phyloP scores from a whole-genome alignment of 2,329 filamentous ascomycete species.

The Cryphonectria radicalis region DNA sequence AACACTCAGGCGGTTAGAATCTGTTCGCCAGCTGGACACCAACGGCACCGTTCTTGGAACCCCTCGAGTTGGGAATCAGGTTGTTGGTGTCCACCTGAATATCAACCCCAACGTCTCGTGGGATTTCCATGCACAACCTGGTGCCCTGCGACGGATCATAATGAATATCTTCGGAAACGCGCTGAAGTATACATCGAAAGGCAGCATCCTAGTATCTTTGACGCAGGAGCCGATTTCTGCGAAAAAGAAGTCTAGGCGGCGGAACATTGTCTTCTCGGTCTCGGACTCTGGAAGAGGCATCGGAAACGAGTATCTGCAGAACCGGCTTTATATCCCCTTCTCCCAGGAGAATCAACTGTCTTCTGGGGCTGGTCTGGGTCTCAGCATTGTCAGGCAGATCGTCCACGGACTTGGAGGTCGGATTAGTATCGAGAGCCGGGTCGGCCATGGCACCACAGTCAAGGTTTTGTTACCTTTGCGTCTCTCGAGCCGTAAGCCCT shows the following conservation, averaged over 20 bases:
- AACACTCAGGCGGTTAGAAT: conserved; percentile 11
- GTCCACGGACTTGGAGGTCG: conserved; percentile 62
- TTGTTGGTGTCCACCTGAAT: conserved; percentile 44
- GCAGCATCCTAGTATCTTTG: conserved; percentile 31
- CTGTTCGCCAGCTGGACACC: conserved; percentile 13
- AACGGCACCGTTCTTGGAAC: neutral
- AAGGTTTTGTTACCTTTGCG: conserved; percentile 30
- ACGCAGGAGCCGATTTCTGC: conserved; percentile 21
- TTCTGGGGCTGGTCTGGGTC: conserved; percentile 65
- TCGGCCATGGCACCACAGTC: conserved; percentile 40
- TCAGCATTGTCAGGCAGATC: conserved; percentile 67
- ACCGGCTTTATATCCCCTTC: conserved; percentile 66
- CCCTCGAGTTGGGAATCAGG: neutral
- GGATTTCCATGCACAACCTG: conserved; percentile 57
- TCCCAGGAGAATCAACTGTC: conserved; percentile 65
- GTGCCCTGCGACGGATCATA: conserved; percentile 51
- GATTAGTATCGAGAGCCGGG: conserved; percentile 58
- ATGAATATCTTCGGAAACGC: conserved; percentile 60
- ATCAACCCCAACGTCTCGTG: conserved; percentile 50
- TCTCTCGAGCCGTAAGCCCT: neutral
- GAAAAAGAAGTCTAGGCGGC: conserved; percentile 11
- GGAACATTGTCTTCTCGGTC: conserved; percentile 50
- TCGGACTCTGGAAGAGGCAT: conserved; percentile 71
- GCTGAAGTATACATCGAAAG: conserved; percentile 52
- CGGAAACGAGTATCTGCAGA: conserved; percentile 62